Conservation (phyloP, 192 early-diverging fungal species). For the Linnemannia schmuckeri region DNA sequence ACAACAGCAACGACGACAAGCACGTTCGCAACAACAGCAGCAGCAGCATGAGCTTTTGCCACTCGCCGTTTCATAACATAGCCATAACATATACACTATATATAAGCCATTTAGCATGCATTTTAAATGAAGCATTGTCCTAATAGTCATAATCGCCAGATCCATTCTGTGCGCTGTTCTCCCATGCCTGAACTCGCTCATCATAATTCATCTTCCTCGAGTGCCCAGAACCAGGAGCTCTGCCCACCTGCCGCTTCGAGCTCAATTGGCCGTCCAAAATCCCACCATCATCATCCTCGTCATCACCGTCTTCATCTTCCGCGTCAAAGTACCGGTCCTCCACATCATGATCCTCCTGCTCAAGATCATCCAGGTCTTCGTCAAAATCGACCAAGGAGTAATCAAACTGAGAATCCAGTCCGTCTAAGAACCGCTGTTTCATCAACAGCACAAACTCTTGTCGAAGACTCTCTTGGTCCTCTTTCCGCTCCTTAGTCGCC, state of each 20-base stretch:
- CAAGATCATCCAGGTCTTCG: conserved; percentile 51
- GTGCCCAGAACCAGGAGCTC: neutral
- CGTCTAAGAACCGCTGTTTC: conserved; percentile 55
- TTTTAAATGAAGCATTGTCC: neutral
- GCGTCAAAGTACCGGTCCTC: conserved; percentile 50
- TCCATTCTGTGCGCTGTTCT: conserved; percentile 33
- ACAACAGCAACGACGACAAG: neutral
- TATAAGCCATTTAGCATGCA: neutral
- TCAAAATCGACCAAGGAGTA: conserved; percentile 51
- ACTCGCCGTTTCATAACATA: neutral
- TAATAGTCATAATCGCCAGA: conserved; percentile 42
- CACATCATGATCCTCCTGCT: conserved; percentile 41
- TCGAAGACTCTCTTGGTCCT: conserved; percentile 39
- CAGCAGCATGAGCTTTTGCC: neutral
- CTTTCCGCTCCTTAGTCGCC: conserved; percentile 26
- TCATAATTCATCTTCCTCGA: conserved; percentile 12
- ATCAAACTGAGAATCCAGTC: conserved; percentile 39
- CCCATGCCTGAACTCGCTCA: conserved; percentile 34
- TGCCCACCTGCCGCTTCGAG: neutral
- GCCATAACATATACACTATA: neutral
- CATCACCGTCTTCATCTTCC: conserved; percentile 20
- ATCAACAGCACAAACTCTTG: conserved; percentile 50
- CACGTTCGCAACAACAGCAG: neutral
- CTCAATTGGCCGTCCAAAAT: neutral
- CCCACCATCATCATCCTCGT: conserved; percentile 10